Percentiles rank a stretch among this genome's conserved stretches.
phyloP scores from a whole-genome alignment of 805 yeast species.

The Spathaspora gorwiae region DNA sequence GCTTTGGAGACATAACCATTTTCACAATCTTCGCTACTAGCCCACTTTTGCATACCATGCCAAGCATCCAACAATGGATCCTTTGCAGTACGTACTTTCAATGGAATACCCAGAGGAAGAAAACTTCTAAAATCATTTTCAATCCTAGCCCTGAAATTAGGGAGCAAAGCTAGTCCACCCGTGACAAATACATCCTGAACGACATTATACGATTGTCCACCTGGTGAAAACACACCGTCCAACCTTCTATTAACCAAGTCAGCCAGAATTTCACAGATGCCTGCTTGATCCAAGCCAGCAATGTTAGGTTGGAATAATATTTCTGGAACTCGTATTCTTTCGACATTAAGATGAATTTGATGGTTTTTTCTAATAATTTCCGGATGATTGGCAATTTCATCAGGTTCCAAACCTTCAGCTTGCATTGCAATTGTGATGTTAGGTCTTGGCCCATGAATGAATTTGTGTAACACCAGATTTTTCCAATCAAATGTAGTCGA shows the following conservation, averaged over 20 bases:
- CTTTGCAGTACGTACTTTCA: slow-evolving; percentile 57
- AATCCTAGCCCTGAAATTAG: slow-evolving; percentile 66
- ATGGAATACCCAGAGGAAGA: slow-evolving; percentile 62
- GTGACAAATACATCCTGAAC: slow-evolving; percentile 71
- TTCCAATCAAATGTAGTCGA: slow-evolving; percentile 77
- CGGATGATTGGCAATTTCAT: slow-evolving; percentile 40
- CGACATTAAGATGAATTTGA: slow-evolving; percentile 87
- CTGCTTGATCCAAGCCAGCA: slow-evolving; percentile 95
- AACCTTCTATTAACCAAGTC: slow-evolving; percentile 60
- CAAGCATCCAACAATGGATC: slow-evolving; percentile 82
- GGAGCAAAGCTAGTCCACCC: slow-evolving; percentile 75
- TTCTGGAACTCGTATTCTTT: slow-evolving; percentile 89
- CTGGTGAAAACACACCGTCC: slow-evolving; percentile 48
- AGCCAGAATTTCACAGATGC: slow-evolving; percentile 73
- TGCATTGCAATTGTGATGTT: slow-evolving; percentile 55
- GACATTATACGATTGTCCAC: slow-evolving; percentile 49
- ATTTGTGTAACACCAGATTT: slow-evolving; percentile 72
- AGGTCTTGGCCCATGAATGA: slow-evolving; percentile 85
- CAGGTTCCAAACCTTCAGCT: slow-evolving; percentile 37
- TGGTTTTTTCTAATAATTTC: slow-evolving; percentile 83
- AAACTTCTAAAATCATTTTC: slow-evolving; percentile 61
- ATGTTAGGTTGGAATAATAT: slow-evolving; percentile 87
- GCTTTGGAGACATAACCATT: slow-evolving; percentile 52
- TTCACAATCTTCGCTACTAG: slow-evolving; percentile 43
- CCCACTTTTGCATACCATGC: slow-evolving; percentile 90